Evolutionary conservation across 2,329 filamentous ascomycete genomes (phyloP), one percentile per base, ranked within the genome.

Genomic region (Trichoderma oligosporum): DNA sequence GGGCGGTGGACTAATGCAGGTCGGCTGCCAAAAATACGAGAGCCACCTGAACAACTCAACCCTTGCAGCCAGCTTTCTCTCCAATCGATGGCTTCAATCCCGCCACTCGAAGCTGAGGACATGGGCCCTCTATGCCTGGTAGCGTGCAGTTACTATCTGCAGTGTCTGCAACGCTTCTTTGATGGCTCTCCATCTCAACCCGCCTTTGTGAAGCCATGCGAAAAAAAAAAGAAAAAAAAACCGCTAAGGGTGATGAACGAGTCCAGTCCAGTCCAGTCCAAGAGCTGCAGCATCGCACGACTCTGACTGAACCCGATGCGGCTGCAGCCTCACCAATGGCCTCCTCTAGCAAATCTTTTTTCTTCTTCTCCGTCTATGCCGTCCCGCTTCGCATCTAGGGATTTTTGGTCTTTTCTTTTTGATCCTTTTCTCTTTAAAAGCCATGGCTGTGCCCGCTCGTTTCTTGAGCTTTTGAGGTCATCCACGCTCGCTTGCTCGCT

Each of bases 11-110:
- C 54, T 49, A 49, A 57, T 49, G 45, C 54, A 49, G 54, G 54
- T 44, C 38, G 54, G 54, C 46, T 56, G 56, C 51, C 52, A 59
- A 57, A 56, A 61, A 61, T 61, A 62, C 60, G 60, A 62, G 58
- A 54, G 38, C 45, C 47, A 49, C 54, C 44, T 42, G 45, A 35
- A 44, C 54, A 48, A 36, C 27, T 27, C 54, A 29, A 29, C 36
- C 54, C 53, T 48, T 48, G 53, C 53, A 39, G 25, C 20, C 42
- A 41, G 11, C 24, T 39, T 44, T 51, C 45, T 25, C 54, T 48
- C 45, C 54, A 49, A 57, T 49, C 45, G 45, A 57, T n/a, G 35
- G 56, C 49, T 56, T 59, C 45, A 45, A 56, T 49, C 27, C 53
- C 44, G 53, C 44, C 53, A 56, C 53, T 46, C 54, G 38, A 36